Evolutionary conservation across 768 basidiomycete species (phyloP).

Genomic region (Solioccasus polychromus): DNA sequence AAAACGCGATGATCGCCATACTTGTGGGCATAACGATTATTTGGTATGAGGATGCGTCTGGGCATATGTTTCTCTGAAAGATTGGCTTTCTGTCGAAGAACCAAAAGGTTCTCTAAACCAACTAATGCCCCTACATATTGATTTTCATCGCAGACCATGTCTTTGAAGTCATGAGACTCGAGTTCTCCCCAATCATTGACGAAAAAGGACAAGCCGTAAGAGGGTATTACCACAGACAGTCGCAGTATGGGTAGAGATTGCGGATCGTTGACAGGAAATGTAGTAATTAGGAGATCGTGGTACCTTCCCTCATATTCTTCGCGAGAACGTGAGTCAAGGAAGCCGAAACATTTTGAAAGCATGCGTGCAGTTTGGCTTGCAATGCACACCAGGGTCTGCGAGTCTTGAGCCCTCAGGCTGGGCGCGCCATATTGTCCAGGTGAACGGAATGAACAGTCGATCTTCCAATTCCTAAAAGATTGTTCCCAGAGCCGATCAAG

Average conservation of each 20-base stretch:
- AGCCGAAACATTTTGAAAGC: slow-evolving; percentile 8
- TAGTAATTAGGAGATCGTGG: slow-evolving; percentile 18
- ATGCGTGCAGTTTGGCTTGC: slow-evolving; percentile 19
- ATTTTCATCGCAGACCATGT: slow-evolving; percentile 35
- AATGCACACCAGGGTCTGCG: no score
- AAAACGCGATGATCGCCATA: no score
- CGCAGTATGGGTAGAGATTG: background rate
- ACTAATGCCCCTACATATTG: slow-evolving; percentile 41
- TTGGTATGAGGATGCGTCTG: background rate
- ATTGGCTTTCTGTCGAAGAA: slow-evolving; percentile 11
- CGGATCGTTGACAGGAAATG: background rate
- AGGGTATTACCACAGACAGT: slow-evolving; percentile 31
- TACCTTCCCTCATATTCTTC: background rate
- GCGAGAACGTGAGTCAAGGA: background rate
- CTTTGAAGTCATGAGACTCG: slow-evolving; percentile 37
- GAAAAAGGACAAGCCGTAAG: slow-evolving; percentile 37
- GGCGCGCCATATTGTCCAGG: no score
- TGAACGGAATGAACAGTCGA: no score
- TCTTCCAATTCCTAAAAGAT: no score
- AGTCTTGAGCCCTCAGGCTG: no score
- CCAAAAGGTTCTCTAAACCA: slow-evolving; percentile 37
- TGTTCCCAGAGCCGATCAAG: slow-evolving; percentile 13
- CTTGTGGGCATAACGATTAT: background rate
- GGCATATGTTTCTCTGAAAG: background rate
- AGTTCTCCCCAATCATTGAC: slow-evolving; percentile 25